phyloP scores from a whole-genome alignment of 768 basidiomycete species.

The Naganishia randhawae region DNA sequence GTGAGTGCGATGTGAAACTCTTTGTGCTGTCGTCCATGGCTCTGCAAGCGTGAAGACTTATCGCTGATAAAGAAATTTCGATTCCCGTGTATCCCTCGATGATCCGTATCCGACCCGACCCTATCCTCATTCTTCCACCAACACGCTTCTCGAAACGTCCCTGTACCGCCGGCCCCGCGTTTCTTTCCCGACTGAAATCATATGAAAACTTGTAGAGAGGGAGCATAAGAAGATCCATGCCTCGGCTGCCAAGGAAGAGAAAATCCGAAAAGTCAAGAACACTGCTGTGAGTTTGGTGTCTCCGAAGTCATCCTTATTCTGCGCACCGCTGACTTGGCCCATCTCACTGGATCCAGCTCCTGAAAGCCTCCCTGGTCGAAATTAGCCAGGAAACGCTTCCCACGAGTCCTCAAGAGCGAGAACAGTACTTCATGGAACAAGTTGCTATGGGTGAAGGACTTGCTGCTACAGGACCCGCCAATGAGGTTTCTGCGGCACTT shows the following conservation, averaged over 20 bases:
- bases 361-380: slow-evolving; percentile 63
- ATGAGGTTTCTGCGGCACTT: slow-evolving; percentile 74
- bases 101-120: not conserved
- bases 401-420: slow-evolving; percentile 67
- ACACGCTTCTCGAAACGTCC: not conserved
- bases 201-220: slow-evolving; percentile 27
- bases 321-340: not conserved
- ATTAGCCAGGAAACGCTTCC: slow-evolving; percentile 70
- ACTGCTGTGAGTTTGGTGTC: slow-evolving; percentile 51
- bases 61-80: not conserved
- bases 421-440: slow-evolving; percentile 86
- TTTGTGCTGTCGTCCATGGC: slow-evolving; percentile 20
- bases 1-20: slow-evolving; percentile 57
- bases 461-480: slow-evolving; percentile 67
- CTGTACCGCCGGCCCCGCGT: not conserved
- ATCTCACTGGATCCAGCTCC: slow-evolving; percentile 27
- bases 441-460: slow-evolving; percentile 83
- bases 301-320: not conserved
- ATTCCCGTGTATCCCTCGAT: not conserved
- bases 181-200: not conserved
- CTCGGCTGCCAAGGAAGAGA: slow-evolving; percentile 58
- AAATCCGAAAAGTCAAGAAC: slow-evolving; percentile 43
- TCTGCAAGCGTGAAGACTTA: not conserved
- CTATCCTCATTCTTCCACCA: not conserved
- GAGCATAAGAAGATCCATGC: slow-evolving; percentile 79